Conservation (phyloP, 805 yeast genomes). For the Pichia thaimueangensis region DNA sequence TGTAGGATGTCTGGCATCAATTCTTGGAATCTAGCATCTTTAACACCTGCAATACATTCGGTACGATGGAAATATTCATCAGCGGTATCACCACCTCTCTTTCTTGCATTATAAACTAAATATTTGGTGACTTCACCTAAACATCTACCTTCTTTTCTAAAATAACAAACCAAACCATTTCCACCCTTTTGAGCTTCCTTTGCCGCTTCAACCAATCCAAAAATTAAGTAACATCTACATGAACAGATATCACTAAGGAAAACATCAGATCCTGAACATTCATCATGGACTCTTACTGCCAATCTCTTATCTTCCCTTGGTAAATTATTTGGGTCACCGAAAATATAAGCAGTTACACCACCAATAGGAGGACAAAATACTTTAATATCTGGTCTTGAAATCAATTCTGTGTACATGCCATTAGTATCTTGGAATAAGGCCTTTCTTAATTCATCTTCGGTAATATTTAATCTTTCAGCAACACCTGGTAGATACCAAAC, state of each 20-base stretch:
- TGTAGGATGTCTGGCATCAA: conserved; percentile 66
- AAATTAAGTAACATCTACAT: conserved; percentile 60
- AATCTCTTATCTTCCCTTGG: conserved; percentile 45
- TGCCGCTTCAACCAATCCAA: conserved; percentile 62
- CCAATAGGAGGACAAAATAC: conserved; percentile 66
- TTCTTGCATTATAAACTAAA: conserved; percentile 63
- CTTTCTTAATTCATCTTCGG: conserved; percentile 50
- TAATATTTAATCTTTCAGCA: conserved; percentile 53
- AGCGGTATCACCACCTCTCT: conserved; percentile 62
- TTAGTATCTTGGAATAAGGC: conserved; percentile 64
- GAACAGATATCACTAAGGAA: conserved; percentile 66
- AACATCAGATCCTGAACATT: conserved; percentile 66
- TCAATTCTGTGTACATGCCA: conserved; percentile 64
- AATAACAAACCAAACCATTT: conserved; percentile 55
- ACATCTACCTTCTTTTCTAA: conserved; percentile 65
- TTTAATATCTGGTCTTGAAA: conserved; percentile 62
- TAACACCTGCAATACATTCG: conserved; percentile 67
- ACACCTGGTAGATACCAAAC: conserved; percentile 69
- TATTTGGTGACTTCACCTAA: conserved; percentile 67
- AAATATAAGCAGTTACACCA: conserved; percentile 58
- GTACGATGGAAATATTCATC: conserved; percentile 64
- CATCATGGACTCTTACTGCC: conserved; percentile 61
- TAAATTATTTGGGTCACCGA: conserved; percentile 52
- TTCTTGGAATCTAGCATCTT: conserved; percentile 67
- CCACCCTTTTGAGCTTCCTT: conserved; percentile 66